phyloP scores from a whole-genome alignment of 1,284 basidiomycete genomes.

The Heterobasidion occidentale region DNA sequence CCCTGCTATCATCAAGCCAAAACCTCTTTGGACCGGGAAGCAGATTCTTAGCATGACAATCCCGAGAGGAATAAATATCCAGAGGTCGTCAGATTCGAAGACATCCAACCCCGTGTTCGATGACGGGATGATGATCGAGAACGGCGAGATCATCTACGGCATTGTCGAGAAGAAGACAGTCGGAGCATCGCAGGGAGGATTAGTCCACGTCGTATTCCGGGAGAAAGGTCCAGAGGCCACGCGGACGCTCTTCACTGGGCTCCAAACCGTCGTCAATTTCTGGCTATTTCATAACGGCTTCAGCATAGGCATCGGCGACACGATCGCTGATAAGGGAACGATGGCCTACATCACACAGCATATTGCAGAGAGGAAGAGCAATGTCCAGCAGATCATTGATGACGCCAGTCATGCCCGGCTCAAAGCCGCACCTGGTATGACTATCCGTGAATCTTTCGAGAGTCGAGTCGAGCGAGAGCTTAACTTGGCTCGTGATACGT shows the following conservation, averaged over 20 bases:
- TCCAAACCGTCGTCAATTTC: constrained; percentile 95
- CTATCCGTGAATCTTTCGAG: constrained; percentile 97
- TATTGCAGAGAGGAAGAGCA: constrained; percentile 76
- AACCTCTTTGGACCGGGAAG: constrained; percentile 97
- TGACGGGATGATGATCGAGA: constrained; percentile 94
- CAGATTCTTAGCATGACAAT: constrained; percentile 93
- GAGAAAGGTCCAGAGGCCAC: constrained; percentile 95
- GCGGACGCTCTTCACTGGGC: constrained; percentile 87
- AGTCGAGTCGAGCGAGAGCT: constrained; percentile 87
- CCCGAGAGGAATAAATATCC: constrained; percentile 94
- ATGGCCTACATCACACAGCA: constrained; percentile 84
- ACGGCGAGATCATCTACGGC: constrained; percentile 94
- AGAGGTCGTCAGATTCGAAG: constrained; percentile 71
- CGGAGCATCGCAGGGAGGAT: constrained; percentile 89
- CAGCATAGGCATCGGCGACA: constrained; percentile 98
- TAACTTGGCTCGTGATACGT: constrained; percentile 93
- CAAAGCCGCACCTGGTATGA: constrained; percentile 94
- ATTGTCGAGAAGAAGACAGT: constrained; percentile 98
- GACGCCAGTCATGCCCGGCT: constrained; percentile 79
- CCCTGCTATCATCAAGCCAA: constrained; percentile 94
- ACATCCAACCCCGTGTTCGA: constrained; percentile 82
- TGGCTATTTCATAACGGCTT: constrained; percentile 99
- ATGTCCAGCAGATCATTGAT: constrained; percentile 67
- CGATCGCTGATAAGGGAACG: constrained; percentile 87
- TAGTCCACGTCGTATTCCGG: constrained; percentile 96